phyloP scores from a whole-genome alignment of 2,329 filamentous ascomycete species.

The Colletotrichum horii region DNA sequence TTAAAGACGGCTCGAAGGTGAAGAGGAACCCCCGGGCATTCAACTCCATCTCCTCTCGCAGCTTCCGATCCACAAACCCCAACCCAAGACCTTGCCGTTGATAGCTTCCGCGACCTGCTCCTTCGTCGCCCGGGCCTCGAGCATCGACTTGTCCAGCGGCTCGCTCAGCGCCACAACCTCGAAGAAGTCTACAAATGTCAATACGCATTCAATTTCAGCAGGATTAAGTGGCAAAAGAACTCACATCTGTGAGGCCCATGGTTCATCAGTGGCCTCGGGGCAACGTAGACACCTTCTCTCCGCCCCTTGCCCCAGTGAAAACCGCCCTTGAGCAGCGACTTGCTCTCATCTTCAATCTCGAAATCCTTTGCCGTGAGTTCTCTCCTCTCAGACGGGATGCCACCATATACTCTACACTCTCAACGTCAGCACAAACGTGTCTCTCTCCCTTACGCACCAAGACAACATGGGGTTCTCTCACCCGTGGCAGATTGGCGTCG shows the following conservation, averaged over 20 bases:
- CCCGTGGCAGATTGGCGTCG: slow-evolving; percentile 51
- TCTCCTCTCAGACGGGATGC: slow-evolving; percentile 40
- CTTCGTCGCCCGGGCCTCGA: slow-evolving; percentile 42
- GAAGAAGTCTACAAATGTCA: slow-evolving; percentile 46
- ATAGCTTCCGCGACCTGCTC: slow-evolving; percentile 48
- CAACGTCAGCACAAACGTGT: background rate
- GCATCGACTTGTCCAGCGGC: slow-evolving; percentile 39
- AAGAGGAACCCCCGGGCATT: background rate
- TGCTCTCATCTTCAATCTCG: slow-evolving; percentile 29
- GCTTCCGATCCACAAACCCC: slow-evolving; percentile 53
- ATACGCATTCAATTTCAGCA: background rate
- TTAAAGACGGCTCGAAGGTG: background rate
- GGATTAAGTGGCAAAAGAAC: background rate
- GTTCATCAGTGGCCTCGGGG: slow-evolving; percentile 51
- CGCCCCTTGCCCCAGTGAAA: slow-evolving; percentile 52
- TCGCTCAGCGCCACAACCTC: slow-evolving; percentile 52
- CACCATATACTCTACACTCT: slow-evolving; percentile 35
- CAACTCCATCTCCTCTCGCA: slow-evolving; percentile 45
- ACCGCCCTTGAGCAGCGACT: slow-evolving; percentile 42
- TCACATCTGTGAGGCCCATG: slow-evolving; percentile 57
- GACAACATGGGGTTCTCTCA: slow-evolving; percentile 24
- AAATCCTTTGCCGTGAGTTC: slow-evolving; percentile 43
- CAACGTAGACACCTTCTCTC: slow-evolving; percentile 45
- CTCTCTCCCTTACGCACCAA: fast-evolving
- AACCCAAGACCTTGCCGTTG: slow-evolving; percentile 51